Base-by-base conservation (phyloP, 352 stramenopile genomes). In the Pythium plurisporium region DNA sequence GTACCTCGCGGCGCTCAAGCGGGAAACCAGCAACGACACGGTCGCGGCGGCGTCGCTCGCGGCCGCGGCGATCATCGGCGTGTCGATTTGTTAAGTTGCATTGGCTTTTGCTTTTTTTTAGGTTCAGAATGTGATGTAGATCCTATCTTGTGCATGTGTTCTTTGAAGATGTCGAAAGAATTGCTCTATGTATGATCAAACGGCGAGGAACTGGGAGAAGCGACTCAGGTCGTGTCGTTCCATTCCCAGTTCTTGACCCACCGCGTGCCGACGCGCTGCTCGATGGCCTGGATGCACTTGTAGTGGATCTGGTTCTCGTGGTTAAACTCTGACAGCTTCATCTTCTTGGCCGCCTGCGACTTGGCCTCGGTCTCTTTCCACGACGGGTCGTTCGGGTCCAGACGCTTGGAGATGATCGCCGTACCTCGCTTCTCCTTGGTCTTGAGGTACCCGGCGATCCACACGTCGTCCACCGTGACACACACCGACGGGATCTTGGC, bases 281-380 rank as follows among this genome's bases (percentile, higher is more conserved):
- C 80, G 27, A 93, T 79, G 27, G 79, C 82, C 43, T 86, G 54
- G 20, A 93, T 79, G 53, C 80, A 93, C 69, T 91, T 91, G 72
- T 87, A 87, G 64, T 93, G 82, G 41, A 93, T 55, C 58, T 83
- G 76, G 49, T 93, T 73, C 50, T 84, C 79, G 52, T 93, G 80
- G 62, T 93, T 93, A 50, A 75, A 93, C 52, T 70, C 83, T 9
- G 82, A 93, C 5, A 93, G 69, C 59, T 79, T 91, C 72, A 93
- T 80, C 40, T 73, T 62, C 46, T 80, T 80, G 7, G 58, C 57
- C 6, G 73, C 43, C 0, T 56, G 44, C n/a, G 74, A 79, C 0
- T 49, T 43, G 14, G 76, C 63, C 61, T 92, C 82, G 26, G 68
- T 59, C 15, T 72, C 74, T 54, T 93, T 93, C 80, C 82, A 91